These are phyloP conservation scores for Lipomyces sp. DNA, from an alignment of 805 yeast genomes.

Conservation along the genomic window DNA sequence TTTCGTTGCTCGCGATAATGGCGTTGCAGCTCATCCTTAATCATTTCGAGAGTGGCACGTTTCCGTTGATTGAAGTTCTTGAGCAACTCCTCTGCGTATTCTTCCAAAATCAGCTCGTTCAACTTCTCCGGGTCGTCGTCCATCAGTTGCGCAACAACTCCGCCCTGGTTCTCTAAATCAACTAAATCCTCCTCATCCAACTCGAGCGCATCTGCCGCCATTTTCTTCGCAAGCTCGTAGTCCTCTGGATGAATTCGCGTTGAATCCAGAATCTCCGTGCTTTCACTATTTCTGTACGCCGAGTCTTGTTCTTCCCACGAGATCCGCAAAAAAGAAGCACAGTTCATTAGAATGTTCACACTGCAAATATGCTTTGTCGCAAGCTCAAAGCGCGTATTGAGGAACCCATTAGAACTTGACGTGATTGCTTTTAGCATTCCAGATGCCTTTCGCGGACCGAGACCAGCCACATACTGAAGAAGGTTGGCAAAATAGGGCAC, in stretches of 20 bases:
- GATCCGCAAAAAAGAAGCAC: constrained; percentile 83
- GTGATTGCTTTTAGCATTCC: constrained; percentile 81
- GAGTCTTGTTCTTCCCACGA: constrained; percentile 55
- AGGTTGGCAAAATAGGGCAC: constrained; percentile 67
- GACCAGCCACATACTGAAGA: constrained; percentile 79
- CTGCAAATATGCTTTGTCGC: constrained; percentile 76
- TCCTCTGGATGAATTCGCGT: constrained; percentile 98
- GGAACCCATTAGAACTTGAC: constrained; percentile 54
- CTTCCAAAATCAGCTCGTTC: constrained; percentile 83
- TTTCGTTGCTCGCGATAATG: constrained; percentile 85
- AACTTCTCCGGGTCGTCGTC: constrained; percentile 69
- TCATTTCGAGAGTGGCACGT: constrained; percentile 76
- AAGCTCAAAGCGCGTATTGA: constrained; percentile 70
- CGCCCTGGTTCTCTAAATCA: constrained; percentile 75
- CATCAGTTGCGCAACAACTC: constrained; percentile 69
- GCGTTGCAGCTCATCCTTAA: constrained; percentile 79
- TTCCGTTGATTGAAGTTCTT: constrained; percentile 58
- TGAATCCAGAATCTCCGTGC: constrained; percentile 75
- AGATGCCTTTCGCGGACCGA: constrained; percentile 93
- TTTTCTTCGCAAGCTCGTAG: constrained; percentile 89
- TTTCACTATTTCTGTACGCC: constrained; percentile 47
- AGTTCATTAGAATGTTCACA: constrained; percentile 80
- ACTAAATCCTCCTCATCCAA: constrained; percentile 90
- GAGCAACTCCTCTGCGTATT: constrained; percentile 86
- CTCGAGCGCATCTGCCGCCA: constrained; percentile 97